Base-by-base conservation (phyloP, 176 grass and related monocot species). In the Phoenix dactylifera region DNA sequence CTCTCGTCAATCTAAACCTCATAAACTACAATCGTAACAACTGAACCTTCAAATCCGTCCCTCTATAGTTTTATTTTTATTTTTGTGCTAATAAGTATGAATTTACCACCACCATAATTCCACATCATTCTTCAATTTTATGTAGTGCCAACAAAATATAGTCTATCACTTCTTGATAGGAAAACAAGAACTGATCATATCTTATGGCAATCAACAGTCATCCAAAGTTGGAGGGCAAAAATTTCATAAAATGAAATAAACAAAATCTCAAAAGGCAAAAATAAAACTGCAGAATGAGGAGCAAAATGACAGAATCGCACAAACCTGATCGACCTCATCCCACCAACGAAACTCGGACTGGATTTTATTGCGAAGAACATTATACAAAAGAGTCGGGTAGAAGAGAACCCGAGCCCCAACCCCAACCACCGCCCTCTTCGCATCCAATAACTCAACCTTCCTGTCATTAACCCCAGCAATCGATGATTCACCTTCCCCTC, bases 321-420 rank as follows among this genome's bases (percentile, higher is more conserved):
- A 57, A 50, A 91, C 93, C 93, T 91, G 78, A 61, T 91, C 84
- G 70, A 97, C 79, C 50, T 74, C 80, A 91, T 97, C 87, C 87
- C 92, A 97, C 92, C 92, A 91, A 80, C 88, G 78, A 80, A 97
- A 97, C 35, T 88, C 74, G n/a, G 84, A 20, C 79, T 88, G 76
- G 24, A 78, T 65, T 15, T 67, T 80, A 51, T 97, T 97, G 62
- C 87, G 80, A 2, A 97, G 55, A 65, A 97, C 84, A 80, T 97
- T 97, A 72, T 97, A 97, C 18, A 75, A 50, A 12, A 97, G 84
- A 52, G 87, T 97, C 59, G 93, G 93, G 69, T 97, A 97, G 77
- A 97, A 97, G 4, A 97, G 81, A 78, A 88, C 65, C 63, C 93
- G 78, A 1, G 93, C 87, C 4, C 93, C 87, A 50, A 91, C 63